These are phyloP conservation scores for Zhuliangozyma parablackwelliae DNA, from an alignment of 1,139 yeast species.

Conservation along the genomic window DNA sequence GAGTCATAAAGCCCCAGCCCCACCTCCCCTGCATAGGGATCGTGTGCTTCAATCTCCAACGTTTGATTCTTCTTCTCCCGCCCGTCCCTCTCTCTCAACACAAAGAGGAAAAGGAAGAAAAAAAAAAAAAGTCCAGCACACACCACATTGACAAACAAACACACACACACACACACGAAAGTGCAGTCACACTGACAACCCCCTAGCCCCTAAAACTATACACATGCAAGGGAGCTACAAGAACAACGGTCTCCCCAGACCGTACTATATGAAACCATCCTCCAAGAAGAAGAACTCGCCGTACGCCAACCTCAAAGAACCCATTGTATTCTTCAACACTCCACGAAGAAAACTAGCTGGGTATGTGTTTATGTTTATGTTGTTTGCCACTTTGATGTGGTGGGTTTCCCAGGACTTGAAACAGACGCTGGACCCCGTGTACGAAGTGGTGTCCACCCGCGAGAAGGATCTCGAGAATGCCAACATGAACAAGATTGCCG, in stretches of 20 bases:
- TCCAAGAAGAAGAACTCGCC: constrained; percentile 31
- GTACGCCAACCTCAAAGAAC: constrained; percentile 27
- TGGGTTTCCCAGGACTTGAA: constrained; percentile 37
- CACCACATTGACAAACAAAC: background rate
- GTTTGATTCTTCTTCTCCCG: too few relatives aligned
- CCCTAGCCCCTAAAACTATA: background rate
- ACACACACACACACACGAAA: background rate
- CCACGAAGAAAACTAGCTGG: constrained; percentile 38
- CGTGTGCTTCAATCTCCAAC: too few relatives aligned
- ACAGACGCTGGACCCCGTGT: constrained; percentile 23
- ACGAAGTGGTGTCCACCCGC: constrained; percentile 23
- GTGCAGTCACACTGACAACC: background rate
- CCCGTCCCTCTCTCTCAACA: too few relatives aligned
- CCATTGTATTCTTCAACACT: constrained; percentile 30
- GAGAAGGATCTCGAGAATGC: constrained; percentile 5
- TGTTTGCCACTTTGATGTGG: constrained; percentile 35
- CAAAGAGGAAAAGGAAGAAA: too few relatives aligned
- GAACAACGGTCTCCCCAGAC: constrained; percentile 43
- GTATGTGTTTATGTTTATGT: constrained; percentile 30
- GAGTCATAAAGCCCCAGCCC: too few relatives aligned
- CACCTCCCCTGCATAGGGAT: too few relatives aligned
- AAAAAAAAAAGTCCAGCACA: too few relatives aligned
- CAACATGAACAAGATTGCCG: constrained; percentile 10
- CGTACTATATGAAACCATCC: constrained; percentile 46
- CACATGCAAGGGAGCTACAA: constrained; percentile 45